Evolutionary conservation across 805 yeast species (phyloP), one percentile per base, ranked within the genome.

Genomic region (Priceomyces carsonii): DNA sequence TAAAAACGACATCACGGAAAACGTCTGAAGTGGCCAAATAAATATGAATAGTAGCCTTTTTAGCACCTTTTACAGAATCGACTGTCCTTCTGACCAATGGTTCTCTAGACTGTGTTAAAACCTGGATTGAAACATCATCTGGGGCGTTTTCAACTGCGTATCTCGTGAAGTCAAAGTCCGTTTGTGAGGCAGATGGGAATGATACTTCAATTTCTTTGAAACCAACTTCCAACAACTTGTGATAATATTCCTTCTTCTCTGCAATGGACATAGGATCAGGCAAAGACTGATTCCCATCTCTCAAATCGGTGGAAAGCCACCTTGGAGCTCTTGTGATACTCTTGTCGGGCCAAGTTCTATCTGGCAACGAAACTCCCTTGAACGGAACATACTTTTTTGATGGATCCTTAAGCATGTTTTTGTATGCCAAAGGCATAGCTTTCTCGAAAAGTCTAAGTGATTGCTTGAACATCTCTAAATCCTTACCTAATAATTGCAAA

Each of bases 221-320:
- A 2, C 91, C 91, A 38, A 83, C 67, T 39, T 82, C 86, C 6
- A 82, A 49, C 47, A 83, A 67, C 59, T 83, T 83, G 50, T 80
- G 80, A 69, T 82, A 83, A 56, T 82, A 82, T 51, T 77, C 81
- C 53, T 82, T 81, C 63, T 83, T 83, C 59, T 83, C 85, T 33
- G 71, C 79, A 10, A 83, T 76, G 7, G 83, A 71, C 91, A 83
- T 83, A 18, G 91, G 91, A 62, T 83, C 91, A 18, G 91, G 91
- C 39, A 83, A 68, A 13, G 89, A 78, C 57, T 83, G 91, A 62
- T 83, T 83, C 44, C 91, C 91, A 53, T 83, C 91, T 67, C 91
- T 75, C 44, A 83, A 69, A 59, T 83, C 91, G 1, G 91, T 83
- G 6, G 87, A 77, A 36, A 83, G 69, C 91, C 91, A 83, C 55